Evolutionary conservation across 345 rosid genomes (phyloP).

Genomic region (Capsella bursapastoris): DNA sequence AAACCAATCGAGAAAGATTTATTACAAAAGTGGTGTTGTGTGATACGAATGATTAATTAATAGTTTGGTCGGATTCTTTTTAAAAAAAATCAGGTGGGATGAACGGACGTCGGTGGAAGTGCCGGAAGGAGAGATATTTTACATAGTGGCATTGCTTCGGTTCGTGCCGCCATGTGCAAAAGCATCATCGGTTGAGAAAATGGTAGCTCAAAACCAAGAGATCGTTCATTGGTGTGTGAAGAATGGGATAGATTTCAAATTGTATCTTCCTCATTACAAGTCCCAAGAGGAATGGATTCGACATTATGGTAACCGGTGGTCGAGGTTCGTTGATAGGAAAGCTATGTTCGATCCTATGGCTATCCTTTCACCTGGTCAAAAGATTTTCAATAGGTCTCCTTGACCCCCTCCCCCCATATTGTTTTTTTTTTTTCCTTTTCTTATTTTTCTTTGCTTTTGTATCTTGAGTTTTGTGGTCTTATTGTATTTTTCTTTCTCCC

Average conservation of each 20-base stretch:
- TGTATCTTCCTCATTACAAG: constrained; percentile 86
- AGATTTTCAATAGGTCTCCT: constrained; percentile 60
- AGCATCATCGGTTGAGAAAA: constrained; percentile 49
- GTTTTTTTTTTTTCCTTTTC: neutral
- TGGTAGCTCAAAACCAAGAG: constrained; percentile 70
- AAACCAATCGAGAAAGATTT: constrained; percentile 23
- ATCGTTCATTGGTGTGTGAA: constrained; percentile 60
- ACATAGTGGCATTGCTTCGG: constrained; percentile 84
- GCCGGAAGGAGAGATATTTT: constrained; percentile 85
- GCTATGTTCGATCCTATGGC: constrained; percentile 77
- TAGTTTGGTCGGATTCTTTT: neutral
- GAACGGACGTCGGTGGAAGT: constrained; percentile 62
- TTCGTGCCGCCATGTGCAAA: constrained; percentile 51
- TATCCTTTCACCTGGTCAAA: constrained; percentile 92
- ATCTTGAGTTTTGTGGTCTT: constrained; percentile 33
- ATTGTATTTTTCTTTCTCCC: constrained; percentile 10
- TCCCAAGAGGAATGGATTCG: constrained; percentile 75
- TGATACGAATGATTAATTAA: neutral
- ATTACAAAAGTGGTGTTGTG: neutral
- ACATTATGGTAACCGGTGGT: constrained; percentile 85
- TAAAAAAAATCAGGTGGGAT: constrained; percentile 64
- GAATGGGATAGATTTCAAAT: constrained; percentile 70
- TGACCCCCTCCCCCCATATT: constrained; percentile 35
- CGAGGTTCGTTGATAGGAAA: constrained; percentile 70
- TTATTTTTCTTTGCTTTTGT: constrained; percentile 1